These are phyloP conservation scores for Coemansia umbellata DNA, from an alignment of 192 early-diverging fungal genomes.

Conservation along the genomic window DNA sequence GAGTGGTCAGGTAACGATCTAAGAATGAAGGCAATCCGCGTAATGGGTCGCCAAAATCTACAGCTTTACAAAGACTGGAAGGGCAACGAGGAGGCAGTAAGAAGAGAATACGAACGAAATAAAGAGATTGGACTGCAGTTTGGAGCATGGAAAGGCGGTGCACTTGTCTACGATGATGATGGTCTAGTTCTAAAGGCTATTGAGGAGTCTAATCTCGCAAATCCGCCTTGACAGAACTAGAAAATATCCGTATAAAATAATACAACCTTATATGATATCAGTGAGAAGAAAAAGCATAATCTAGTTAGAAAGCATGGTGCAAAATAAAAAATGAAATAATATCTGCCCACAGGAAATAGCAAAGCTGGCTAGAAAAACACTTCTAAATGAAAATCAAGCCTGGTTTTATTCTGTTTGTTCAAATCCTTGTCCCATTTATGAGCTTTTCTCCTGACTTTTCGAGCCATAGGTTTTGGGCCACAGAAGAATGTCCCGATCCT, in stretches of 20 bases:
- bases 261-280: neutral
- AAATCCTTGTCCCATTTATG: conserved; percentile 33
- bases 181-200: conserved; percentile 65
- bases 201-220: conserved; percentile 32
- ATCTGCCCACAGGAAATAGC: no score
- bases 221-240: conserved; percentile 16
- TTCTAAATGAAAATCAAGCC: conserved; percentile 24
- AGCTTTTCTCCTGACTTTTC: conserved; percentile 51
- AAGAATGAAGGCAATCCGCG: conserved; percentile 76
- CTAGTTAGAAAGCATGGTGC: neutral
- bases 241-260: conserved; percentile 1
- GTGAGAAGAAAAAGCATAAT: neutral
- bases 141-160: conserved; percentile 75
- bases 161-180: conserved; percentile 79
- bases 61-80: conserved; percentile 86
- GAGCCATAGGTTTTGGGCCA: conserved; percentile 68
- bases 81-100: conserved; percentile 65
- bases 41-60: conserved; percentile 83
- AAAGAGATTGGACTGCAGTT: conserved; percentile 73
- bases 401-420: conserved; percentile 12
- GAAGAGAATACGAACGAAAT: conserved; percentile 72
- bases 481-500: conserved; percentile 85
- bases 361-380: conserved; percentile 6
- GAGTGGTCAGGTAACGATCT: conserved; percentile 78
- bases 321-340: neutral